These are phyloP conservation scores for Microsporum canis DNA, from an alignment of 2,329 filamentous ascomycete genomes.

Conservation along the genomic window DNA sequence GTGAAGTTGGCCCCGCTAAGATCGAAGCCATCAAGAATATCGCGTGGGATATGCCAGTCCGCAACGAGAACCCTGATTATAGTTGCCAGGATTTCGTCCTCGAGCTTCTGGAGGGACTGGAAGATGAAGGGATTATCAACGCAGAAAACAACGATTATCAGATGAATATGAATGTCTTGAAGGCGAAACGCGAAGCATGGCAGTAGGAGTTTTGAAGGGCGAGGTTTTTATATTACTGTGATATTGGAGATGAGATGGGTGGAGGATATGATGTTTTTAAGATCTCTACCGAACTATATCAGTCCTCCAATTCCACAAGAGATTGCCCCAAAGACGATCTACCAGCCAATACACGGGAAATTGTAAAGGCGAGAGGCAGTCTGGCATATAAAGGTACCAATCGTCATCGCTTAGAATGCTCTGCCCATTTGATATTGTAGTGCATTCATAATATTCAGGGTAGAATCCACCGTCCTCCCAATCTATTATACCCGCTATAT, in stretches of 20 bases:
- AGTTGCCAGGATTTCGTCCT: slow-evolving; percentile 22
- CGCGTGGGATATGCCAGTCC: slow-evolving; percentile 13
- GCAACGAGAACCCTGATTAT: slow-evolving; percentile 17
- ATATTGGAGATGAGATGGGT: background rate
- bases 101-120: slow-evolving; percentile 16
- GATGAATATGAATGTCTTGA: background rate
- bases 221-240: background rate
- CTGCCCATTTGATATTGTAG: slow-evolving; percentile 13
- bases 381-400: slow-evolving; percentile 23
- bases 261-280: background rate
- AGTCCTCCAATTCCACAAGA: background rate
- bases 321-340: slow-evolving; percentile 11
- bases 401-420: slow-evolving; percentile 19
- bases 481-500: slow-evolving; percentile 22
- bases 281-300: background rate
- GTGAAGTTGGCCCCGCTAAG: background rate
- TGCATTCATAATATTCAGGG: slow-evolving; percentile 23
- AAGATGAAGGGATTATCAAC: slow-evolving; percentile 12
- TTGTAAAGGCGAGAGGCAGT: slow-evolving; percentile 17
- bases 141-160: background rate
- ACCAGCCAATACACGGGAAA: slow-evolving; percentile 9
- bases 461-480: slow-evolving; percentile 26
- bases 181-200: slow-evolving; percentile 9
- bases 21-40: slow-evolving; percentile 11
- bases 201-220: background rate